phyloP scores from a whole-genome alignment of 257 asterid species.

The Eustoma russellianum region DNA sequence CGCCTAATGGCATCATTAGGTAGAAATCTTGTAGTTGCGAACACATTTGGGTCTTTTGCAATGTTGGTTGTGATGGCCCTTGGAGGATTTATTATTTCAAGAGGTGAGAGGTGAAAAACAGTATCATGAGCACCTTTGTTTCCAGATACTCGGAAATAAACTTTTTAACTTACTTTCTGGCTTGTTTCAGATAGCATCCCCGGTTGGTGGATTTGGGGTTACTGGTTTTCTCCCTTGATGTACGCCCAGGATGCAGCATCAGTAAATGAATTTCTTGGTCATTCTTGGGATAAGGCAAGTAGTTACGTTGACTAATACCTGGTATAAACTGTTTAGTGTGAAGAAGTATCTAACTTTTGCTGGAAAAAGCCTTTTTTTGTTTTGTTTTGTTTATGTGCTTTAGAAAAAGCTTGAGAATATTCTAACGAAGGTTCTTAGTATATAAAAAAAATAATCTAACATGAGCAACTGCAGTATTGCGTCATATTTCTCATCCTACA shows the following conservation, averaged over 20 bases:
- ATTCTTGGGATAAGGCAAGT: slow-evolving; percentile 78
- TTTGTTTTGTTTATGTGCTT: no score
- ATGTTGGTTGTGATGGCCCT: slow-evolving; percentile 90
- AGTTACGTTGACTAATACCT: not conserved
- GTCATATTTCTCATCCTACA: no score
- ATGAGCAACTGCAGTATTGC: no score
- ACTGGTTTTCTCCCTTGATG: slow-evolving; percentile 86
- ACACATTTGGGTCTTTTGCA: slow-evolving; percentile 94
- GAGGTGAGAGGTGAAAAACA: slow-evolving; percentile 44
- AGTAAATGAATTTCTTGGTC: slow-evolving; percentile 92
- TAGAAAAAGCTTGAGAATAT: no score
- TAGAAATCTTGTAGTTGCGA: slow-evolving; percentile 85
- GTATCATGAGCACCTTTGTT: not conserved
- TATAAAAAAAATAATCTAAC: no score
- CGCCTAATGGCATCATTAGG: slow-evolving; percentile 94
- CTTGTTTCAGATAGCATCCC: slow-evolving; percentile 68
- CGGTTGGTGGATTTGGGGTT: slow-evolving; percentile 98
- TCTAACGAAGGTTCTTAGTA: no score
- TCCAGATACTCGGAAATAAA: not conserved
- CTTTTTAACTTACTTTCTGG: not conserved
- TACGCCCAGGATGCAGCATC: slow-evolving; percentile 90
- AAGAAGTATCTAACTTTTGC: not conserved
- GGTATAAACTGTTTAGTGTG: not conserved
- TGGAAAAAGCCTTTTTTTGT: no score
- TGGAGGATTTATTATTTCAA: slow-evolving; percentile 89